phyloP scores from a whole-genome alignment of 2,329 filamentous ascomycete species.

The Spiromastix sp. region DNA sequence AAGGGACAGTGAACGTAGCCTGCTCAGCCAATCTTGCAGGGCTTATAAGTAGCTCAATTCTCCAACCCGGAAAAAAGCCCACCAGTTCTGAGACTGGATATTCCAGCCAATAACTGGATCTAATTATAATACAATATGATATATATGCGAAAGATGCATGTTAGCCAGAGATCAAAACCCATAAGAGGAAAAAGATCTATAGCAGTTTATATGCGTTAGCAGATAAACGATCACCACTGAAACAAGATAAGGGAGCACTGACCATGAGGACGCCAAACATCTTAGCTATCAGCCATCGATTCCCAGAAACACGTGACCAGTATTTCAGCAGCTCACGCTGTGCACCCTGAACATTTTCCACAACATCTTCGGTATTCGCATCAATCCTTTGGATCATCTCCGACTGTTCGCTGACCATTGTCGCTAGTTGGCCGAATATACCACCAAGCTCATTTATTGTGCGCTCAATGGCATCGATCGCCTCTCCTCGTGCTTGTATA shows the following conservation, averaged over 20 bases:
- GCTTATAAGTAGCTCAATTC: no score
- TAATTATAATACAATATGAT: conserved; percentile 4
- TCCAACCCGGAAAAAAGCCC: no score
- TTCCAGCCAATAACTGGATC: no score
- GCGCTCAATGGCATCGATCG: conserved; percentile 91
- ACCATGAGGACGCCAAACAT: conserved; percentile 75
- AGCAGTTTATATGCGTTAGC: background rate
- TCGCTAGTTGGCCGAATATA: conserved; percentile 88
- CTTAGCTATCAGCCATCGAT: conserved; percentile 86
- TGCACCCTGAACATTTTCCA: conserved; percentile 95
- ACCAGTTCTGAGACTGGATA: no score
- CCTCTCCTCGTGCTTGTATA: conserved; percentile 86
- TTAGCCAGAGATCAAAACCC: conserved; percentile 50
- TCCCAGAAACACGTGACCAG: conserved; percentile 87
- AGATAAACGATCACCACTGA: conserved; percentile 4
- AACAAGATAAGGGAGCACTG: conserved; percentile 9
- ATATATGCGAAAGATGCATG: background rate
- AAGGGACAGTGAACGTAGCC: no score
- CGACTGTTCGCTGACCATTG: conserved; percentile 95
- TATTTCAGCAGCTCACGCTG: conserved; percentile 94
- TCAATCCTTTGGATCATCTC: conserved; percentile 98
- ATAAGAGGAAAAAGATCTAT: conserved; percentile 68
- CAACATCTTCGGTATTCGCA: conserved; percentile 93
- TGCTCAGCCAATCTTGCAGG: no score
- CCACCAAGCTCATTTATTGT: conserved; percentile 86